A percentile compares a stretch with the other conserved stretches of the same genome.
These are phyloP conservation scores for Pulicaria dysenterica DNA, from an alignment of 129 eudicot species.

Conservation along the genomic window DNA sequence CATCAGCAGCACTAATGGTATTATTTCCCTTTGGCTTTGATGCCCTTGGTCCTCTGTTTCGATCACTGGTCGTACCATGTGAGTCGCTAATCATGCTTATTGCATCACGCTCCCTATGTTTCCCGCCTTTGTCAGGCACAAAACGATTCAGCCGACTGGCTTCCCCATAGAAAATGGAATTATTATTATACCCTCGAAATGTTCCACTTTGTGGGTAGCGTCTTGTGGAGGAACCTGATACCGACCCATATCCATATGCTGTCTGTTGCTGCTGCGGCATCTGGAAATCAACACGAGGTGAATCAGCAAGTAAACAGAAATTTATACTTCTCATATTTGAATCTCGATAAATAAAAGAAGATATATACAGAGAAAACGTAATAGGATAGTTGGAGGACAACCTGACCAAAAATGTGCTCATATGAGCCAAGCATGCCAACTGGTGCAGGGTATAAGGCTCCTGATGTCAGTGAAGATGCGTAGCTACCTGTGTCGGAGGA, in stretches of 20 bases:
- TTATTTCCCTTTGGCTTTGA: constrained; percentile 55
- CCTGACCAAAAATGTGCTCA: constrained; percentile 65
- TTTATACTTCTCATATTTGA: not conserved
- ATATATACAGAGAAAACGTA: not conserved
- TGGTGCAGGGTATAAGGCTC: constrained; percentile 68
- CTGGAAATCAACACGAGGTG: constrained; percentile 32
- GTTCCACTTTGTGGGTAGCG: constrained; percentile 59
- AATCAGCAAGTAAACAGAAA: not conserved
- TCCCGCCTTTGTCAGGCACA: constrained; percentile 54
- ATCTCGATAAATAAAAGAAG: no score
- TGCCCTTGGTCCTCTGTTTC: constrained; percentile 93
- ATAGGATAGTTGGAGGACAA: constrained; percentile 28
- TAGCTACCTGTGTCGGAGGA: constrained; percentile 59
- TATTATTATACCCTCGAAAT: constrained; percentile 41
- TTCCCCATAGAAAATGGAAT: constrained; percentile 53
- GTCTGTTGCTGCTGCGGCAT: constrained; percentile 61
- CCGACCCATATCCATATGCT: constrained; percentile 56
- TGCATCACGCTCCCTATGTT: constrained; percentile 59
- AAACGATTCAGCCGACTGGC: constrained; percentile 47
- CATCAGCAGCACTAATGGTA: constrained; percentile 32
- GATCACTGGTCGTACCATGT: constrained; percentile 61
- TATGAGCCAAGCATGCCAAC: constrained; percentile 54
- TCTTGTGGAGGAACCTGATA: constrained; percentile 56
- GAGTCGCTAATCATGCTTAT: constrained; percentile 39
- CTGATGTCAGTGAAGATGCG: constrained; percentile 59